Base-by-base conservation (phyloP, 345 rosid species). In the Adansonia digitata region DNA sequence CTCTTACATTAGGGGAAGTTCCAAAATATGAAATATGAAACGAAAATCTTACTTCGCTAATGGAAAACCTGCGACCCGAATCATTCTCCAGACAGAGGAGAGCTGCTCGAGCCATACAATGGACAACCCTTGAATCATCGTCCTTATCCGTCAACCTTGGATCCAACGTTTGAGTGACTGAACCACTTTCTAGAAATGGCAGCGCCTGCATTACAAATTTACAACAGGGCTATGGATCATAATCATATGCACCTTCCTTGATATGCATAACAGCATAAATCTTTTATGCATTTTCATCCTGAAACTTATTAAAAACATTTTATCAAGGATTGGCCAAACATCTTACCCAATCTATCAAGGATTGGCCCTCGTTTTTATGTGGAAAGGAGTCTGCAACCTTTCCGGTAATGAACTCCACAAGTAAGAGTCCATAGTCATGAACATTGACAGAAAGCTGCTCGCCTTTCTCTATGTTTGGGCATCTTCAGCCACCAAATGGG, bases 351-450 rank as follows among this genome's bases (percentile, higher is more conserved):
- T 78, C 77, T 61, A 64, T 56, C 43, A 87, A 65, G 60, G 85
- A 76, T 60, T 77, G 80, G 29, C 72, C 77, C 31, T 59, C 55
- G n/a, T 20, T 46, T 42, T 80, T 61, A 5, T 62, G 59, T 61
- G 74, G 59, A 62, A 57, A 83, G 12, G 43, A 45, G 18, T 48
- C 39, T 42, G 76, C 83, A 74, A 65, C 81, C 74, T 82, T 82
- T 26, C 91, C 88, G 8, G 75, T 81, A 56, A 87, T 77, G 60
- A 87, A 82, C 80, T 85, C 87, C 57, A 87, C 37, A 9, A 87
- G 86, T 7, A 87, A 42, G 26, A 61, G 35, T 66, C 86, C 91
- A 26, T 85, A 85, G 53, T 73, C 87, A 24, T 62, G 82, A 34
- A 87, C 74, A 73, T 87, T 88, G 18, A 71, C 34, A 59, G 60